A percentile compares a stretch with the other conserved stretches of the same genome.
These are phyloP conservation scores for Staphylotrichum tortipilum DNA, from an alignment of 495 filamentous ascomycete genomes.

Conservation along the genomic window DNA sequence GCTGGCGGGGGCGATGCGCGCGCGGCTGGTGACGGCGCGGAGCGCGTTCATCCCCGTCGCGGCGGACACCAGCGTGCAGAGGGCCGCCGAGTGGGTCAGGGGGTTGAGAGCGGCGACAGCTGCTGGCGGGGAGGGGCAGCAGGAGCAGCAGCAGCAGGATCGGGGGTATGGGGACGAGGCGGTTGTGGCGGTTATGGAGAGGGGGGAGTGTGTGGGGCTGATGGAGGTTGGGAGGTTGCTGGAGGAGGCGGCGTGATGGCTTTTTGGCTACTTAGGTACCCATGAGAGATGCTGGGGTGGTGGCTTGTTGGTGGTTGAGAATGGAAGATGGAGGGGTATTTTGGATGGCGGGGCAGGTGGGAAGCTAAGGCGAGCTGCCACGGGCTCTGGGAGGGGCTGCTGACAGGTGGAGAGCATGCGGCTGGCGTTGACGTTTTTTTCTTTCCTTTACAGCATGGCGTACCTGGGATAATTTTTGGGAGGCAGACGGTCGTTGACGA, in stretches of 20 bases:
- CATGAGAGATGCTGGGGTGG: too few relatives aligned
- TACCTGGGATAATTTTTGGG: not conserved
- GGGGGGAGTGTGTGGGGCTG: conserved; percentile 35
- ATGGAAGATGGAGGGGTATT: too few relatives aligned
- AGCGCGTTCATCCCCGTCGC: conserved; percentile 39
- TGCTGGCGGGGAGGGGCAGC: not conserved
- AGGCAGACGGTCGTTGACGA: not conserved
- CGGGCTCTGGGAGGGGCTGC: too few relatives aligned
- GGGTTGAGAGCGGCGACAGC: conserved; percentile 16
- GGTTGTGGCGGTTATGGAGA: conserved; percentile 36
- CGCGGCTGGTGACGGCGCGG: conserved; percentile 29
- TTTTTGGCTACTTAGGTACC: too few relatives aligned
- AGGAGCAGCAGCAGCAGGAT: too few relatives aligned
- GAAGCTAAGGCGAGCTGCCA: not conserved
- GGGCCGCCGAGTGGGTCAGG: conserved; percentile 35
- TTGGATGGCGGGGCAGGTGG: too few relatives aligned
- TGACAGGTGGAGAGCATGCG: not conserved
- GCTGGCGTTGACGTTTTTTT: too few relatives aligned
- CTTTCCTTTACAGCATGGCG: conserved; percentile 3
- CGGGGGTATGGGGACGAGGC: conserved; percentile 28
- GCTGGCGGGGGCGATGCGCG: conserved; percentile 16
- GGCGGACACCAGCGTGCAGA: conserved; percentile 30
- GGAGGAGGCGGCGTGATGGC: conserved; percentile 10
- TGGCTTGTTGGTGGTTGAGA: too few relatives aligned
- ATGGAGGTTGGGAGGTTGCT: conserved; percentile 34